These are phyloP conservation scores for Tinospora cordifolia DNA, from an alignment of 164 flowering plant species.

Conservation along the genomic window DNA sequence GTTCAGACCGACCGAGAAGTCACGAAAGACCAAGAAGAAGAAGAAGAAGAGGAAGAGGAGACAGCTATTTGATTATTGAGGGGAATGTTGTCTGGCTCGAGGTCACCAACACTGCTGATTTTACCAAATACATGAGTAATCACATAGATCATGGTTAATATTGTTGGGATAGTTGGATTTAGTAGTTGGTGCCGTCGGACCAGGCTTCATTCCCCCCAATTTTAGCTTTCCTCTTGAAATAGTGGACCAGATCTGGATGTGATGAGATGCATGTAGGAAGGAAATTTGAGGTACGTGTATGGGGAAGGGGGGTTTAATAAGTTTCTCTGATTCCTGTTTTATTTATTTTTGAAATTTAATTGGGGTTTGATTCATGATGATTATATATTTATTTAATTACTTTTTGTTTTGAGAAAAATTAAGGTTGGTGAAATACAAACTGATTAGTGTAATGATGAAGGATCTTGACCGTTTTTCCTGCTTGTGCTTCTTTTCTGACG, in stretches of 20 bases:
- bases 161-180: too few relatives aligned
- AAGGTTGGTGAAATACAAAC: slow-evolving; percentile 16
- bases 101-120: too few relatives aligned
- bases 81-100: slow-evolving; percentile 12
- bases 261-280: too few relatives aligned
- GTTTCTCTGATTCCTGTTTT: not conserved
- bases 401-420: not conserved
- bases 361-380: not conserved
- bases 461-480: slow-evolving; percentile 28
- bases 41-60: slow-evolving; percentile 5
- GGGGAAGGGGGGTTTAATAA: too few relatives aligned
- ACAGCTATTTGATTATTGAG: slow-evolving; percentile 22
- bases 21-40: too few relatives aligned
- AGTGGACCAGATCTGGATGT: not conserved
- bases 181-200: too few relatives aligned
- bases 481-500: slow-evolving; percentile 1
- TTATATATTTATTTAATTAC: too few relatives aligned
- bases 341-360: too few relatives aligned
- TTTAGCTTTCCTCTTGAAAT: not conserved
- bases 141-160: too few relatives aligned
- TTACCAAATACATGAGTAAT: too few relatives aligned
- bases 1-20: too few relatives aligned
- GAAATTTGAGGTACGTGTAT: too few relatives aligned
- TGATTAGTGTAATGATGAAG: slow-evolving; percentile 62
- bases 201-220: slow-evolving; percentile 96